A percentile compares a stretch with the other conserved stretches of the same genome.
These are phyloP conservation scores for Leishmania aethiopica DNA, from an alignment of 208 protist species.

Conservation along the genomic window DNA sequence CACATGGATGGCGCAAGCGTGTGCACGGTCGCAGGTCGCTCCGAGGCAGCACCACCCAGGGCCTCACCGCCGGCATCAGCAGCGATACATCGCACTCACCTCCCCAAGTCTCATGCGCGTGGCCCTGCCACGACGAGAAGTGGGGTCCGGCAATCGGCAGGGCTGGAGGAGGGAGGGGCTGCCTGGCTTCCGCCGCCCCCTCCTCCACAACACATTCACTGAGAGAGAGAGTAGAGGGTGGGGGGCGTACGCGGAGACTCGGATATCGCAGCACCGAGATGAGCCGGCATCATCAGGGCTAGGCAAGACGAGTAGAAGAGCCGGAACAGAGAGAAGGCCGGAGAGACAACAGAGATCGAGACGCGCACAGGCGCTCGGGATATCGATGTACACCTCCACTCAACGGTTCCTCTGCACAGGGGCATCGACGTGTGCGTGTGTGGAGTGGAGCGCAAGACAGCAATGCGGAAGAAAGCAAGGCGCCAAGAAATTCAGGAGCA, in stretches of 20 bases:
- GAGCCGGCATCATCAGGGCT: too few relatives aligned
- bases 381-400: background rate
- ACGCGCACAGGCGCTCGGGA: background rate
- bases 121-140: background rate
- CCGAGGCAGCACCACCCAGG: background rate
- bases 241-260: too few relatives aligned
- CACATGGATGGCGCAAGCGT: background rate
- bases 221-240: background rate
- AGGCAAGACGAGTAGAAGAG: background rate
- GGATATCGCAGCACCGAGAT: too few relatives aligned
- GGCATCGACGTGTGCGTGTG: background rate
- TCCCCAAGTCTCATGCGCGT: background rate
- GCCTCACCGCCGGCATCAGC: background rate
- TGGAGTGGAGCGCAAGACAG: background rate
- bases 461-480: background rate
- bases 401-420: background rate
- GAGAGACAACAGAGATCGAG: background rate
- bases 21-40: background rate
- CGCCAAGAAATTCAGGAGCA: background rate
- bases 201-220: background rate
- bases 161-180: background rate
- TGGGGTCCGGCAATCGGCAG: background rate
- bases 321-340: slow-evolving; percentile 1
- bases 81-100: background rate
- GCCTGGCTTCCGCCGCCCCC: background rate